A percentile compares a stretch with the other conserved stretches of the same genome.
Conservation (phyloP, 495 filamentous ascomycete genomes). For the Tuber aestivum region DNA sequence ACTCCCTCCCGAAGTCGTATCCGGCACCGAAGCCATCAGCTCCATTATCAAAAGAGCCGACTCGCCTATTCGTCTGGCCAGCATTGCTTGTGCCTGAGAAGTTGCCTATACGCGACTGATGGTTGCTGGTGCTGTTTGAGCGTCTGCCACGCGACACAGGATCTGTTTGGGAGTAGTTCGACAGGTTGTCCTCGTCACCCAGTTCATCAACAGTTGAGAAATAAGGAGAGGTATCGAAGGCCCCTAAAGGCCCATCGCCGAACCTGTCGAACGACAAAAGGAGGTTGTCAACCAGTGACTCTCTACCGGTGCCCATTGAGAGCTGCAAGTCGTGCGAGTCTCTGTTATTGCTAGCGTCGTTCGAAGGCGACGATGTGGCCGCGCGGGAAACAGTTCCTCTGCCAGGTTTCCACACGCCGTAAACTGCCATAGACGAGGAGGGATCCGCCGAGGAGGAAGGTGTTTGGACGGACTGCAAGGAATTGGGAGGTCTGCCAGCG, state of each 20-base stretch:
- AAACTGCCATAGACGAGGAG: constrained; percentile 32
- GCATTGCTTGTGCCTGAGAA: constrained; percentile 29
- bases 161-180: constrained; percentile 43
- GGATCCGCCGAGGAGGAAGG: constrained; percentile 32
- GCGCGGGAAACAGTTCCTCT: constrained; percentile 36
- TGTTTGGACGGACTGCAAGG: constrained; percentile 27
- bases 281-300: constrained; percentile 89
- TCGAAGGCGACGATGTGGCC: constrained; percentile 29
- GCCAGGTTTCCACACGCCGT: constrained; percentile 38
- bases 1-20: constrained; percentile 44
- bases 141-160: constrained; percentile 36
- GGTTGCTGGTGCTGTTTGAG: constrained; percentile 38
- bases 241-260: constrained; percentile 46
- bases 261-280: constrained; percentile 78
- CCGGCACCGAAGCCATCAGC: constrained; percentile 36
- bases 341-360: constrained; percentile 21
- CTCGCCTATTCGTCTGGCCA: constrained; percentile 33
- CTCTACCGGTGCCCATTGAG: constrained; percentile 65
- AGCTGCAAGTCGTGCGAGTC: constrained; percentile 88
- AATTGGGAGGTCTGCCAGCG: constrained; percentile 25
- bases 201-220: constrained; percentile 43
- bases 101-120: constrained; percentile 31
- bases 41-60: constrained; percentile 38
- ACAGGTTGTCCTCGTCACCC: constrained; percentile 46
- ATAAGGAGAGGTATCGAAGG: constrained; percentile 41